Evolutionary conservation across 768 basidiomycete species (phyloP), one percentile per base, ranked within the genome.

Genomic region (Amanita muscaria): DNA sequence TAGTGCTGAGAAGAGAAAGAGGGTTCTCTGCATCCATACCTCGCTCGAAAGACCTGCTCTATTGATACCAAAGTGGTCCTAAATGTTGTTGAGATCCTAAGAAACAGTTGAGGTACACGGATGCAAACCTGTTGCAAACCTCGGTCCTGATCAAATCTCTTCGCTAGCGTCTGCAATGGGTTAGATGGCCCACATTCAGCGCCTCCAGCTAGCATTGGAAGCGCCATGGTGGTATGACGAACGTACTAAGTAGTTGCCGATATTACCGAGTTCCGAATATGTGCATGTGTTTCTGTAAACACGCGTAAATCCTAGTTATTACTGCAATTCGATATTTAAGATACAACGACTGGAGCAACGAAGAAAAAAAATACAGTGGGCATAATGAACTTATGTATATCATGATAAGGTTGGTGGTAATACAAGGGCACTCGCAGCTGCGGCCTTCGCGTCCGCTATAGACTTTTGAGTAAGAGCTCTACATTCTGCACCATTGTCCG

Each of bases 131-230:
- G 87, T 59, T 88, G 85, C 2, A 76, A 56, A 7, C 85, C 86
- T 54, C 86, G 72, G 59, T 92, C 89, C 34, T 75, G 71, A 51
- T 88, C 86, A 50, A 90, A 82, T 35, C 75, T 71, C 57, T 91
- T 92, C 0, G 84, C 73, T 4, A 94, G 75, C 12, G 73, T 76
- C 56, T 88, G 86, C 14, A 94, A 62, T 9, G 88, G 79, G 59
- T 91, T 94, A 1, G 76, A 75, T 5, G 91, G 89, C 1, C 91
- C 91, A 52, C 90, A 94, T 34, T 90, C 88, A 1, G 86, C 70
- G 32, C 79, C 80, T 36, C 74, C 77, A 16, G 81, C 73, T 15
- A 93, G 80, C 72, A 87, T 74, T 39, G 88, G 82, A 22, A 92
- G 69, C 5, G 88, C 80, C 88, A 91, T 89, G 12, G 27, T 12